Conservation (phyloP, 257 asterid species). For the Cordia subcordata region DNA sequence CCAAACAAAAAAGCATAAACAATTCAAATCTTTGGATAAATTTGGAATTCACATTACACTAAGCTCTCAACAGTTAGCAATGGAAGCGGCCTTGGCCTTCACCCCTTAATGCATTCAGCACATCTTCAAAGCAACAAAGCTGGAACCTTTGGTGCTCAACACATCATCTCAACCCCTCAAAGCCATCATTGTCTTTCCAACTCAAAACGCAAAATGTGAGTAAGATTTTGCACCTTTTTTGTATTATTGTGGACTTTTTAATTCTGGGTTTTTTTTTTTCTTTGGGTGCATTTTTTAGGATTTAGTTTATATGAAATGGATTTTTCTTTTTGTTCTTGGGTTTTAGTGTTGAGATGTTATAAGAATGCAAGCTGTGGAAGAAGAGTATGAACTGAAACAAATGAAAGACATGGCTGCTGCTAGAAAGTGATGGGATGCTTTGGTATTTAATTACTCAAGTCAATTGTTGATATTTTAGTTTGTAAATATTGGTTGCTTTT, state of each 20-base stretch:
- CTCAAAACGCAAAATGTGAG: slow-evolving; percentile 31
- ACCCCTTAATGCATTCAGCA: slow-evolving; percentile 34
- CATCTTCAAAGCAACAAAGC: slow-evolving; percentile 27
- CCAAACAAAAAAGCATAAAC: neutral
- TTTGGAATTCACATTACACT: neutral
- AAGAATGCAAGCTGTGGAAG: slow-evolving; percentile 76
- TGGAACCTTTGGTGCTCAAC: slow-evolving; percentile 29
- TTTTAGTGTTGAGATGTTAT: slow-evolving; percentile 37
- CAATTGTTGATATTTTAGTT: too few species aligned
- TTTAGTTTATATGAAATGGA: slow-evolving; percentile 22
- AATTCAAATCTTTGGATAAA: neutral
- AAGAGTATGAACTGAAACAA: slow-evolving; percentile 91
- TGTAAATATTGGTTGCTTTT: neutral
- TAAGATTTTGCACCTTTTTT: neutral
- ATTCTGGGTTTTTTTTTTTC: neutral
- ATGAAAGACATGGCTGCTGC: slow-evolving; percentile 97
- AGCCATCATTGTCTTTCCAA: slow-evolving; percentile 21
- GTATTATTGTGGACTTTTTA: neutral
- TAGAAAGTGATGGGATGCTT: slow-evolving; percentile 91
- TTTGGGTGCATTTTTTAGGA: neutral
- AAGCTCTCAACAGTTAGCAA: slow-evolving; percentile 16
- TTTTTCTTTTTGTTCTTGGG: slow-evolving; percentile 12
- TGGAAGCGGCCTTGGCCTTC: slow-evolving; percentile 53
- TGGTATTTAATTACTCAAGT: slow-evolving; percentile 38
- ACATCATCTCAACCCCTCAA: slow-evolving; percentile 20